Evolutionary conservation across 352 stramenopile genomes (phyloP), one percentile per base, ranked within the genome.

Genomic region (Phytophthora lateralis): DNA sequence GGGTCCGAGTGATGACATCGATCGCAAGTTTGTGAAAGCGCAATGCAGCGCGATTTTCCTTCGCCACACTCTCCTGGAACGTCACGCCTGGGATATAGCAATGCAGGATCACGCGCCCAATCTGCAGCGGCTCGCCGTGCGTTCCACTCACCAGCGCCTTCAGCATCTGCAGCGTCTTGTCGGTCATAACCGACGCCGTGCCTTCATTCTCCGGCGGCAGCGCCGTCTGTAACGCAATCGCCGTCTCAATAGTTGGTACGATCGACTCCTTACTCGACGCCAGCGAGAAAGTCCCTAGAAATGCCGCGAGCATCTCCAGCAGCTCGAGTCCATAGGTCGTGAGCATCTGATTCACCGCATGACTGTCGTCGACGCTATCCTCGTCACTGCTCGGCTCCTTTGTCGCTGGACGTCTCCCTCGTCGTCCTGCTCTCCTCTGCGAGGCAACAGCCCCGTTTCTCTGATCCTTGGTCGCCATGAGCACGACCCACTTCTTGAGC

Each of bases 401-500:
- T 8, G 6, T 59, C 18, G 34, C 50, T 18, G 58, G 51, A 3
- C 52, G 45, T 43, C 48, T 57, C 6, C 41, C 46, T 15, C 42
- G 42, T 48, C 59, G 47, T 42, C 63, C 21, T 50, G 27, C n/a
- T 35, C 52, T 47, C 37, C 52, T 71, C 39, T 47, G 20, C 3
- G 29, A 26, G 42, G 11, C 21, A 24, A 18, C n/a, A 34, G 17
- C 18, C 10, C 5, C 20, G 41, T 32, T 34, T n/a, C 15, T 35
- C 12, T 46, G 47, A 1, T 69, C 48, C 42, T 65, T 69, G 14
- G 32, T 42, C 0, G 56, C 63, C 56, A 82, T 66, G 1, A 80
- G 46, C 4, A 75, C 68, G 7, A 90, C 64, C 85, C 88, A 96
- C 39, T 91, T 91, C 54, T 86, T 88, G n/a, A 93, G 63, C 9